Evolutionary conservation across 2,329 filamentous ascomycete genomes (phyloP).

Genomic region (Didymella glomerata): DNA sequence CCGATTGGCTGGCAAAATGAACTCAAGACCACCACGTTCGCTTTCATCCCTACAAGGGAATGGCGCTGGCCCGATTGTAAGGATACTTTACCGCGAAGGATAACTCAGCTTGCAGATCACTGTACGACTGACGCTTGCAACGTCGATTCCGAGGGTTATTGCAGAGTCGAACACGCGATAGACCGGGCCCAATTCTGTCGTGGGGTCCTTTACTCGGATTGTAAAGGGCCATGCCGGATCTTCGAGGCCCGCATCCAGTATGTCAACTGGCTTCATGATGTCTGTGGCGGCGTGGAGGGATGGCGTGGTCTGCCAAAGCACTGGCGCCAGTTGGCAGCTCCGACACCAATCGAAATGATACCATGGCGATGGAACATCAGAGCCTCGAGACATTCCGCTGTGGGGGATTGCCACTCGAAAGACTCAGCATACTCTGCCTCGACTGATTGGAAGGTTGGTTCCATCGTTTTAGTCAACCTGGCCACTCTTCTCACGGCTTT

Average conservation of each 20-base stretch:
- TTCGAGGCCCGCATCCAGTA: slow-evolving; percentile 47
- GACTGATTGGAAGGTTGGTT: slow-evolving; percentile 35
- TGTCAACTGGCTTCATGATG: slow-evolving; percentile 43
- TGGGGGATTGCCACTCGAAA: neutral
- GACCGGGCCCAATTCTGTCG: slow-evolving; percentile 45
- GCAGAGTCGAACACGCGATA: slow-evolving; percentile 36
- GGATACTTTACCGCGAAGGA: slow-evolving; percentile 32
- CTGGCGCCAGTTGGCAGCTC: slow-evolving; percentile 38
- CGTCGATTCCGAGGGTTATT: slow-evolving; percentile 42
- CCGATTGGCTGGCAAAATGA: slow-evolving; percentile 38
- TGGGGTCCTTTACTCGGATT: slow-evolving; percentile 39
- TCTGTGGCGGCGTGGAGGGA: slow-evolving; percentile 39
- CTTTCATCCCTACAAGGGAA: slow-evolving; percentile 40
- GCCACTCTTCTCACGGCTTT: slow-evolving; percentile 29
- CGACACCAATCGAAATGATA: slow-evolving; percentile 39
- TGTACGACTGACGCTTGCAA: slow-evolving; percentile 47
- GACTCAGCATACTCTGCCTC: slow-evolving; percentile 29
- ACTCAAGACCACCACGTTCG: slow-evolving; percentile 37
- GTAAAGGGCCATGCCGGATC: slow-evolving; percentile 38
- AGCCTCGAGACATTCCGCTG: slow-evolving; percentile 19
- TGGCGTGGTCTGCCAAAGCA: slow-evolving; percentile 46
- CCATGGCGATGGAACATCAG: slow-evolving; percentile 45
- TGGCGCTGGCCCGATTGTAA: slow-evolving; percentile 43
- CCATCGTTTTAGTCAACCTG: slow-evolving; percentile 34
- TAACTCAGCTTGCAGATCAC: slow-evolving; percentile 30